Evolutionary conservation across 1,139 yeast genomes (phyloP), one percentile per base, ranked within the genome.

Genomic region (Pichia sp.): DNA sequence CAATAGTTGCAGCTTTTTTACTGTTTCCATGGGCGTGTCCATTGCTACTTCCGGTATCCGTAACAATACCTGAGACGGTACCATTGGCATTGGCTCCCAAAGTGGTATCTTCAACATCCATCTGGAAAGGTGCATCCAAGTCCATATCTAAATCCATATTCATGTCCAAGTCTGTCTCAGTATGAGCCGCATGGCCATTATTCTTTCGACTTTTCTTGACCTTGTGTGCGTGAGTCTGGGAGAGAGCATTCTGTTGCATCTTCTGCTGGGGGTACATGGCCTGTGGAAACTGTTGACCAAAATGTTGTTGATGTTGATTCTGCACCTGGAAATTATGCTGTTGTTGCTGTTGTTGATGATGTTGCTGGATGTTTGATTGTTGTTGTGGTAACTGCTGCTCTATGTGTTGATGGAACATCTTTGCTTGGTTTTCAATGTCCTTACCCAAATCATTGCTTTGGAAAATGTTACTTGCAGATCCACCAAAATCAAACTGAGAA

Each of bases 41-140:
- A 9, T 17, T 22, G 8, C 14, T 13, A 20, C 53, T 55, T n/a
- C 56, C 62, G 11, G 52, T 57, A 40, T 59, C 61, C 11, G 59
- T 64, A n/a, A n/a, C n/a, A n/a, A n/a, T n/a, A n/a, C n/a, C n/a
- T n/a, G n/a, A n/a, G n/a, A n/a, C n/a, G n/a, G n/a, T n/a, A n/a
- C n/a, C n/a, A n/a, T n/a, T n/a, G n/a, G n/a, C n/a, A n/a, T n/a
- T 22, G 13, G 22, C 28, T 14, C 21, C 29, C 17, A 27, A 15
- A 11, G 28, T 22, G 14, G 29, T 30, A 22, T 33, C 40, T 34
- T 53, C 56, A 28, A 51, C 60, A 32, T 57, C 62, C 51, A 53
- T 56, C 13, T 50, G 51, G 30, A 46, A 51, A 37, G 49, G 54
- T 8, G 46, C 40, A 26, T 43, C 47, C 40, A 17, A 50, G 45